Evolutionary conservation across 345 rosid species (phyloP), one percentile per base, ranked within the genome.

Genomic region (Hypericum perforatum): DNA sequence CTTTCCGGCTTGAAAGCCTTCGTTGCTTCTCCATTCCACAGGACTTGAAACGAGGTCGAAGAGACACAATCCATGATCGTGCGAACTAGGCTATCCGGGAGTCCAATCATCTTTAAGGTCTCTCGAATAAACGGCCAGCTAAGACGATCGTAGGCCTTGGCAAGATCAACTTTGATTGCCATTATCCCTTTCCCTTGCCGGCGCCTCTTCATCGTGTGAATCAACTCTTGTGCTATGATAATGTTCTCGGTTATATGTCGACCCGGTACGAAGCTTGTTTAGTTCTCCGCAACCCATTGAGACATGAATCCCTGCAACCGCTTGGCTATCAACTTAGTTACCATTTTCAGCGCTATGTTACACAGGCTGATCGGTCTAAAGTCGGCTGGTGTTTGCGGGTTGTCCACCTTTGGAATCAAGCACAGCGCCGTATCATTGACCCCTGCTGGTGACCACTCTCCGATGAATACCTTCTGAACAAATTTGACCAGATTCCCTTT

Each of bases 111-210:
- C 5, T 37, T 6, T 0, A 38, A 10, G 3, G 56, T 52, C 8
- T 52, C 56, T 38, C 8, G 4, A 37, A 38, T 7, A 38, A 52
- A 52, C 9, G 6, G 10, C 43, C 43, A 52, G 9, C 3, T 2
- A n/a, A 52, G n/a, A 61, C 3, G 6, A 45, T 57, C 9, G 12
- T 5, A 53, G 76, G 56, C 56, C 39, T 52, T 52, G n/a, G n/a
- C n/a, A n/a, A n/a, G n/a, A n/a, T n/a, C n/a, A n/a, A n/a, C n/a
- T n/a, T n/a, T n/a, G n/a, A n/a, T n/a, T n/a, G n/a, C n/a, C n/a
- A n/a, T n/a, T n/a, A n/a, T n/a, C n/a, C n/a, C n/a, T 38, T 29
- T 0, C 14, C 0, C 56, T 11, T 6, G 13, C 8, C n/a, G n/a
- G 12, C 12, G 2, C 3, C 2, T 0, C 4, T n/a, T 7, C 7